phyloP scores from a whole-genome alignment of 225 moss, liverwort and hornwort genomes.

The Pleurozium schreberi region DNA sequence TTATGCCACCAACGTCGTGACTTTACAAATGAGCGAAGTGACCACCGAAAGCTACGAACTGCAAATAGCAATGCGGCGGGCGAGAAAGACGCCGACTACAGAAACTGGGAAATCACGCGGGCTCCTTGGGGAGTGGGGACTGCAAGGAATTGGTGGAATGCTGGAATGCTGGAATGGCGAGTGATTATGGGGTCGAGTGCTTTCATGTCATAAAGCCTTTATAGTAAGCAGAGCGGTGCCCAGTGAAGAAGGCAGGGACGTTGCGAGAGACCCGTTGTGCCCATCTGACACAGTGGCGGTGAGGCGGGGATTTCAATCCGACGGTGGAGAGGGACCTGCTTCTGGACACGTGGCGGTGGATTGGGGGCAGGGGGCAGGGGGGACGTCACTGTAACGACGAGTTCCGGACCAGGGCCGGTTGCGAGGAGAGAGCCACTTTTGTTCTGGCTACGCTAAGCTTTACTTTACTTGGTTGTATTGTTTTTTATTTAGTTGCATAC shows the following conservation, averaged over 20 bases:
- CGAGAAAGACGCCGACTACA: neutral
- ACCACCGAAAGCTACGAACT: conserved; percentile 1
- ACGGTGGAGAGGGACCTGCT: neutral
- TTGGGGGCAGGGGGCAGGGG: neutral
- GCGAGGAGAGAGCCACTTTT: neutral
- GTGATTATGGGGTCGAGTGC: neutral
- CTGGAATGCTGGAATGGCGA: neutral
- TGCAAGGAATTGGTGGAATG: neutral
- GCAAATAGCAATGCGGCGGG: neutral
- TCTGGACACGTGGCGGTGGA: neutral
- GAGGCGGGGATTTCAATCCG: neutral
- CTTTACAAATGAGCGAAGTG: neutral
- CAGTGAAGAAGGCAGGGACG: neutral
- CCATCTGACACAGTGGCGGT: conserved; percentile 12
- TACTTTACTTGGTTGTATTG: too few relatives aligned
- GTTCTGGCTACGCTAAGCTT: too few relatives aligned
- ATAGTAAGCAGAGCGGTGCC: neutral
- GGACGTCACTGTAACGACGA: neutral
- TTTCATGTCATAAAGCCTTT: neutral
- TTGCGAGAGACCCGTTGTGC: conserved; percentile 41
- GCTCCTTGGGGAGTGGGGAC: neutral
- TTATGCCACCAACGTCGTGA: neutral
- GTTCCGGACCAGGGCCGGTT: neutral
- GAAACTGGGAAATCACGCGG: neutral
- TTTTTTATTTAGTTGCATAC: too few relatives aligned